Base-by-base conservation (phyloP, 192 early-diverging fungal species). In the Backusella circina region DNA sequence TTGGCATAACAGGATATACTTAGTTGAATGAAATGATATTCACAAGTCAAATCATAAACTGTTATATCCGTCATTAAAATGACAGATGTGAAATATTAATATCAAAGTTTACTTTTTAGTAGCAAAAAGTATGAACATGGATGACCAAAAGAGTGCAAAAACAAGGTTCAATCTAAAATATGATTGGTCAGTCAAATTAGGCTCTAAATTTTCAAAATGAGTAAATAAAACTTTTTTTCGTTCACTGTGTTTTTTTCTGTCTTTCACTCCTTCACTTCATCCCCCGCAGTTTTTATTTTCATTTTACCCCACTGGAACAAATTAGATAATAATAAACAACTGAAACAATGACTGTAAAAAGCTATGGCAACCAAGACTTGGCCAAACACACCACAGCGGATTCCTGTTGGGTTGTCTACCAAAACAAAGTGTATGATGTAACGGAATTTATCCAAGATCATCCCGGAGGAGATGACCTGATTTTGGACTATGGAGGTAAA, bases 381-480 rank as follows among this genome's bases (percentile, higher is more conserved):
- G 86, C 86, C 31, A 86, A 84, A 36, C 95, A 98, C 83, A 90
- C 89, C 78, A 90, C 78, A 21, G 79, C 80, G 3, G 75, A 84
- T 36, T 93, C 93, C 8, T 87, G 94, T 44, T 98, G 97, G 97
- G 87, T 96, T 1, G 88, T 93, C 32, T 86, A 91, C 73, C 80
- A 91, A 31, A 90, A 89, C 82, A 91, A 93, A 51, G 94, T 97
- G 41, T 98, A 94, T 80, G 94, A 97, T 87, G 79, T 97, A 65
- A 93, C 96, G 18, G 76, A 90, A 67, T 99, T 99, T 83, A 88
- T 92, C 73, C 81, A 83, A 9, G 96, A 97, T 81, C 96, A 99
- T 78, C 97, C 97, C 0, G 97, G 97, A 41, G 97, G 97, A 18
- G 92, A 91, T 32, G 96, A 99, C 35, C 83, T 92, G 37, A 86